These are phyloP conservation scores for Pythium apleroticum DNA, from an alignment of 352 stramenopile genomes.

Conservation along the genomic window DNA sequence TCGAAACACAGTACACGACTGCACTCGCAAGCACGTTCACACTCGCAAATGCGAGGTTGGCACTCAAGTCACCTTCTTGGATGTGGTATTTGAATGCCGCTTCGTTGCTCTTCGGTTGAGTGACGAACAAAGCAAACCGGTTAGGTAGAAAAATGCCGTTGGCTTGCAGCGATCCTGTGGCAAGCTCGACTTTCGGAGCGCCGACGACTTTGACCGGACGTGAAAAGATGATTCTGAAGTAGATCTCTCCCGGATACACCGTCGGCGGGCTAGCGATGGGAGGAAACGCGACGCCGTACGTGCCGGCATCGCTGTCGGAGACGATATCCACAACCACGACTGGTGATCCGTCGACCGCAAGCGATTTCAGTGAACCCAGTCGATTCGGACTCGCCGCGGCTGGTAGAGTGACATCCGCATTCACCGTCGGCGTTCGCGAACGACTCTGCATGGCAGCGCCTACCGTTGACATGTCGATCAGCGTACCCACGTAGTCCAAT, in stretches of 20 bases:
- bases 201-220: constrained; percentile 48
- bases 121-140: constrained; percentile 41
- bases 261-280: constrained; percentile 43
- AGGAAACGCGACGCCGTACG: constrained; percentile 67
- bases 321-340: constrained; percentile 49
- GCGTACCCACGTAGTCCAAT: constrained; percentile 32
- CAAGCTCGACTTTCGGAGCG: constrained; percentile 49
- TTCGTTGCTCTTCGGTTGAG: constrained; percentile 45
- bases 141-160: constrained; percentile 50
- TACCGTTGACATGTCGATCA: constrained; percentile 29
- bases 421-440: constrained; percentile 33
- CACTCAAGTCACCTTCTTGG: constrained; percentile 46
- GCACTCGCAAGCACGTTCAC: constrained; percentile 39
- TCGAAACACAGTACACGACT: constrained; percentile 47
- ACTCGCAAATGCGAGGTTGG: constrained; percentile 57
- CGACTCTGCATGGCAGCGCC: constrained; percentile 34
- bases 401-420: constrained; percentile 39
- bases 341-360: constrained; percentile 49
- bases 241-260: constrained; percentile 62
- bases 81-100: constrained; percentile 71
- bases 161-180: constrained; percentile 49
- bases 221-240: constrained; percentile 68
- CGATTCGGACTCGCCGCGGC: constrained; percentile 22
- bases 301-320: constrained; percentile 40
- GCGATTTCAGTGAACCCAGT: constrained; percentile 31